Conservation (phyloP, 176 grass and related monocot species). For the Oropetium thomaeum region DNA sequence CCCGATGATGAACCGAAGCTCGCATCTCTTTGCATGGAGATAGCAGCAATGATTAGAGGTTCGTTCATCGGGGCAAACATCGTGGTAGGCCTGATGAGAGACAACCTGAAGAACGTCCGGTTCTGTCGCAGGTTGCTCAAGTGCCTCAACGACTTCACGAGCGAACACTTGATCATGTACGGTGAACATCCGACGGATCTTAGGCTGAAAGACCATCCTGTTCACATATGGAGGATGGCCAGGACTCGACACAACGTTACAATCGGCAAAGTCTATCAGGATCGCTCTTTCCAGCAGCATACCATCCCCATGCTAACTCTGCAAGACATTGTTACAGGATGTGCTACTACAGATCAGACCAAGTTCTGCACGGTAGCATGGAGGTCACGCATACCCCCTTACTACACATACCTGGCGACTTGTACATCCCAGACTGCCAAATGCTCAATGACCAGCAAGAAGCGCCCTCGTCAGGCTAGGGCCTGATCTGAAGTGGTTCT, state of each 20-base stretch:
- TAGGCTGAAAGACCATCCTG: not conserved
- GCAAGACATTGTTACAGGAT: not conserved
- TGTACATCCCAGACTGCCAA: not conserved
- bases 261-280: not conserved
- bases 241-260: not conserved
- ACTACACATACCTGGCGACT: conserved; percentile 19
- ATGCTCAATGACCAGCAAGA: not conserved
- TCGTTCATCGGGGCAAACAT: conserved; percentile 33
- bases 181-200: not conserved
- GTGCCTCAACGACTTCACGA: not conserved
- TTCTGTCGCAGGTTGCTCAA: not conserved
- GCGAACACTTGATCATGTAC: not conserved
- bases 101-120: not conserved
- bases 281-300: not conserved
- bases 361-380: conserved; percentile 5
- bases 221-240: not conserved
- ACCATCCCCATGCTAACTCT: not conserved
- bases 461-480: conserved; percentile 4
- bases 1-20: conserved; percentile 5
- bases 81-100: conserved; percentile 1
- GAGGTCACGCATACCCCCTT: conserved; percentile 28
- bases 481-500: not conserved
- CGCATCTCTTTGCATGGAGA: conserved; percentile 27
- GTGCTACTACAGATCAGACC: not conserved
- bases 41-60: conserved; percentile 13